Evolutionary conservation across 371 early-diverging fungal species (phyloP).

Genomic region (Rhizoclosmatium hyalinum): DNA sequence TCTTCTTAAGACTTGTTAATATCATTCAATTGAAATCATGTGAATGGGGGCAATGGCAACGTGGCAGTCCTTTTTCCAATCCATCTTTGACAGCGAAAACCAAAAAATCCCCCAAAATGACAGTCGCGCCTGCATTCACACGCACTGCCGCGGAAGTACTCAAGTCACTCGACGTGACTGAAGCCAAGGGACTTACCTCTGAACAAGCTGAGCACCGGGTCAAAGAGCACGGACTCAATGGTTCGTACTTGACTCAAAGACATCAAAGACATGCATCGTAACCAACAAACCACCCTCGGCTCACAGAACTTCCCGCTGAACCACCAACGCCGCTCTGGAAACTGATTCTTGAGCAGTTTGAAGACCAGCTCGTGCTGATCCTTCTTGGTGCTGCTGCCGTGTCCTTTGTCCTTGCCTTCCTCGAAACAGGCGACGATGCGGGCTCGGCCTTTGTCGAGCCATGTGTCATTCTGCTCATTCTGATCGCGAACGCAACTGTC

Average conservation of each 20-base stretch:
- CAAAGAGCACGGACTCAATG: slow-evolving; percentile 75
- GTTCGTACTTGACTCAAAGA: slow-evolving; percentile 51
- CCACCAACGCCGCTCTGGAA: slow-evolving; percentile 87
- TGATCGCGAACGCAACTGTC: slow-evolving; percentile 96
- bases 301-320: slow-evolving; percentile 69
- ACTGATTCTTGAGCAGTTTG: slow-evolving; percentile 93
- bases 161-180: slow-evolving; percentile 67
- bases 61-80: too few species aligned
- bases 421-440: slow-evolving; percentile 75
- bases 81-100: too few species aligned
- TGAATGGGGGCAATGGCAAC: too few species aligned
- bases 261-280: neutral
- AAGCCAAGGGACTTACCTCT: slow-evolving; percentile 64
- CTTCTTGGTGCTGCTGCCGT: slow-evolving; percentile 89
- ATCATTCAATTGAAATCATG: too few species aligned
- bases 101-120: neutral
- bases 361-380: slow-evolving; percentile 96
- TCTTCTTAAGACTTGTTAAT: too few species aligned
- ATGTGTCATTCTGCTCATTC: slow-evolving; percentile 91
- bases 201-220: slow-evolving; percentile 64
- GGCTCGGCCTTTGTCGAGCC: slow-evolving; percentile 95
- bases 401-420: slow-evolving; percentile 89
- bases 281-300: neutral
- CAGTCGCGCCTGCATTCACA: slow-evolving; percentile 48
- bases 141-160: slow-evolving; percentile 73